phyloP scores from a whole-genome alignment of 495 filamentous ascomycete species.

The Neurospora tetrasperma region DNA sequence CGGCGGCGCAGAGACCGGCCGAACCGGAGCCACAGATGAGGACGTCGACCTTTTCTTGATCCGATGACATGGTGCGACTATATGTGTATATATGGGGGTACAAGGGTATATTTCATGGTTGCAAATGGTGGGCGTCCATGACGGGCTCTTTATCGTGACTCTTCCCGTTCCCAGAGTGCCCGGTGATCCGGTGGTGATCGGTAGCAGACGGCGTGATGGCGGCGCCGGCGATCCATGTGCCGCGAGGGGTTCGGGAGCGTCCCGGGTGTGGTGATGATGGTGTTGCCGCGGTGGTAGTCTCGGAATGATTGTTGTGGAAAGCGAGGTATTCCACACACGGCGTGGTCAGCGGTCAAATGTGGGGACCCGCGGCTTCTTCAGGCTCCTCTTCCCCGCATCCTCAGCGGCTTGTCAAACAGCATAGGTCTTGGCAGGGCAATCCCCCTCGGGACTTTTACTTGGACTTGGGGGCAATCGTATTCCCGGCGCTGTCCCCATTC shows the following conservation, averaged over 20 bases:
- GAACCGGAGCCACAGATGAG: constrained; percentile 60
- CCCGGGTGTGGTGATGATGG: not conserved
- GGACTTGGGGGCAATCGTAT: constrained; percentile 2
- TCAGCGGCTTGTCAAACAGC: not conserved
- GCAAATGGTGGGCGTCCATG: not conserved
- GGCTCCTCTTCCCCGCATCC: constrained; percentile 6
- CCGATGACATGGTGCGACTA: constrained; percentile 4
- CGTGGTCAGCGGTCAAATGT: not conserved
- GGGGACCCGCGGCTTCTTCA: not conserved
- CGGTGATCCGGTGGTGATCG: not conserved
- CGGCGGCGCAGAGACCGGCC: constrained; percentile 57
- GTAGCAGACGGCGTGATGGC: not conserved
- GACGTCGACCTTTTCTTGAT: constrained; percentile 36
- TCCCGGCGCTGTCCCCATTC: not conserved
- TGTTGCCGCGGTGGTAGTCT: not conserved
- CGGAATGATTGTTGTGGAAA: not conserved
- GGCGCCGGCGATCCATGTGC: not conserved
- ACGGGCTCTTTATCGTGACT: not conserved
- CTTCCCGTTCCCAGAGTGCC: not conserved
- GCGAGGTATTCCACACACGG: not conserved
- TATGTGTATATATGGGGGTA: not conserved
- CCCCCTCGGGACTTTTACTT: not conserved
- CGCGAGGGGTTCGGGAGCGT: not conserved
- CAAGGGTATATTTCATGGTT: not conserved
- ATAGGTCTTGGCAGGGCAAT: not conserved